Evolutionary conservation across 139 green algal genomes (phyloP).

Genomic region (Volvox reticuliferus): DNA sequence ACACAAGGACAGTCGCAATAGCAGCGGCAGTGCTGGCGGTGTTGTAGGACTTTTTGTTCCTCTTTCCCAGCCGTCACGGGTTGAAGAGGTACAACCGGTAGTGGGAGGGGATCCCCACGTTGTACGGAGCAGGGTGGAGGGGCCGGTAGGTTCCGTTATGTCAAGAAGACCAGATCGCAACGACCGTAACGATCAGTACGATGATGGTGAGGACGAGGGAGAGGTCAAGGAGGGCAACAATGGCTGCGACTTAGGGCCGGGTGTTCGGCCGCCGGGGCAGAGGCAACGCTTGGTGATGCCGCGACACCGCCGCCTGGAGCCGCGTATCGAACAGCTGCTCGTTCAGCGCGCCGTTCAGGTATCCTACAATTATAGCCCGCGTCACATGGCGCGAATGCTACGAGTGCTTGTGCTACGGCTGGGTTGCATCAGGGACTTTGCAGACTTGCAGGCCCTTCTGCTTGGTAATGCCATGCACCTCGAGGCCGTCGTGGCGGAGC

Average conservation of each 20-base stretch:
- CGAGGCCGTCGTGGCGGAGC: background rate
- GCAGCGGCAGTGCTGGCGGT: background rate
- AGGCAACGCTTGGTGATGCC: background rate
- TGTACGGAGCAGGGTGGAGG: no score
- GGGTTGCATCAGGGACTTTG: background rate
- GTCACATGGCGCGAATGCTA: conserved; percentile 6
- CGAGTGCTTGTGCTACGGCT: conserved; percentile 12
- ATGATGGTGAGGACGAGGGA: background rate
- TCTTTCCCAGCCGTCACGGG: no score
- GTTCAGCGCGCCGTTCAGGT: background rate
- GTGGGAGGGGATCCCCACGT: no score
- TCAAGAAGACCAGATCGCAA: no score
- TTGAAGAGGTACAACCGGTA: no score
- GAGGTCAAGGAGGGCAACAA: background rate
- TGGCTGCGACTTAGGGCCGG: background rate
- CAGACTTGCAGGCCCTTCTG: background rate
- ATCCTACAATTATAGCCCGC: conserved; percentile 7
- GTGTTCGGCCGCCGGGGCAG: no score
- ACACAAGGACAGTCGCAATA: no score
- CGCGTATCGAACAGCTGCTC: background rate
- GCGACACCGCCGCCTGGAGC: background rate
- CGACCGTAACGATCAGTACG: no score
- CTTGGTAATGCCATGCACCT: background rate
- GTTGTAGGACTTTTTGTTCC: background rate
- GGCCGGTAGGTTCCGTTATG: no score